These are phyloP conservation scores for Thuidium tamariscinum DNA, from an alignment of 225 moss, liverwort and hornwort species.

Conservation along the genomic window DNA sequence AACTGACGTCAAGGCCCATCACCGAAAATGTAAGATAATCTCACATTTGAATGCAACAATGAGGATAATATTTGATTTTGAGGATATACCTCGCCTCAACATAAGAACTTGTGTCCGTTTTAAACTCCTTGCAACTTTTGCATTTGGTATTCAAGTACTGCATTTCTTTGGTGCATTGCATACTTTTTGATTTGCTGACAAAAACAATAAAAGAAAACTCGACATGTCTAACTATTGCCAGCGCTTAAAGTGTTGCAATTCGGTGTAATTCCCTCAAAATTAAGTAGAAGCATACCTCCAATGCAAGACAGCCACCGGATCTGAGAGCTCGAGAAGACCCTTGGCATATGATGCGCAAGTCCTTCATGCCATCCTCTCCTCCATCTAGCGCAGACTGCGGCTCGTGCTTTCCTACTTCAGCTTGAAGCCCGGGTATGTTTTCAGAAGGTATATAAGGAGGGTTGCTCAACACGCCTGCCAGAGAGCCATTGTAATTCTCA, in stretches of 20 bases:
- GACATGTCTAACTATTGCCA: neutral
- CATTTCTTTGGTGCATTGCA: neutral
- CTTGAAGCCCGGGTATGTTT: conserved; percentile 54
- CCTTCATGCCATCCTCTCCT: conserved; percentile 79
- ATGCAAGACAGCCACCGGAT: conserved; percentile 82
- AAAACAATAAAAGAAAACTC: no score
- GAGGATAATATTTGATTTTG: neutral
- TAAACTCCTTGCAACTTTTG: neutral
- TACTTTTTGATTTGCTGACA: neutral
- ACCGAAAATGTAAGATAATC: neutral
- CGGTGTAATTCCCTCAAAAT: neutral
- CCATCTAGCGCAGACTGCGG: conserved; percentile 83
- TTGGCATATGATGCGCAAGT: conserved; percentile 68
- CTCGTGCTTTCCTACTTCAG: conserved; percentile 95
- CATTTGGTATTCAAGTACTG: neutral
- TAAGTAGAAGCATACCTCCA: conserved; percentile 50
- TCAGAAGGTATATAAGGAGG: conserved; percentile 94
- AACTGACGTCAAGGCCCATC: neutral
- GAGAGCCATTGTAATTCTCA: conserved; percentile 52
- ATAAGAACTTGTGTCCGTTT: neutral
- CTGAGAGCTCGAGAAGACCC: conserved; percentile 69
- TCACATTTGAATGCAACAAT: neutral
- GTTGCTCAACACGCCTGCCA: conserved; percentile 90
- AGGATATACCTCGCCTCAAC: neutral
- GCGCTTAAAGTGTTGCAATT: neutral